Conservation (phyloP, 2,329 filamentous ascomycete species). For the Penicillium rolfsii region DNA sequence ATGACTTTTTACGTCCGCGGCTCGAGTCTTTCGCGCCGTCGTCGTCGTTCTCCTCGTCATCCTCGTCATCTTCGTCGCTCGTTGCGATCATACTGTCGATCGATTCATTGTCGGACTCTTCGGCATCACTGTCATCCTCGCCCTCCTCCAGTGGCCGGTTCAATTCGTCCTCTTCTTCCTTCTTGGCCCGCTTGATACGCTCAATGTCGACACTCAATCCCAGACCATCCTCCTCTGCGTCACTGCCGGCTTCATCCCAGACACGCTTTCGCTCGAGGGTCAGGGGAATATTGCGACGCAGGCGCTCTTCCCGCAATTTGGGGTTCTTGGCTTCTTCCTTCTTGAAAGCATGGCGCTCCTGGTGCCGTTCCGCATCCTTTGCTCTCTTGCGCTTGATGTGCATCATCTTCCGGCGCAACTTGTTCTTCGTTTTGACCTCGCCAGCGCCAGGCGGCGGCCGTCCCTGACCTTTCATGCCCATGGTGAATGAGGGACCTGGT, state of each 20-base stretch:
- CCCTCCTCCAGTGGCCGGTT: constrained; percentile 47
- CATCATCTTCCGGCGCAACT: constrained; percentile 75
- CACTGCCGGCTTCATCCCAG: constrained; percentile 75
- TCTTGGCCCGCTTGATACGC: constrained; percentile 52
- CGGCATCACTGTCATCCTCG: constrained; percentile 48
- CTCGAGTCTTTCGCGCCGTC: constrained; percentile 40
- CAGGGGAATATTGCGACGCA: constrained; percentile 75
- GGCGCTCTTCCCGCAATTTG: constrained; percentile 69
- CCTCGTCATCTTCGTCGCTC: constrained; percentile 56
- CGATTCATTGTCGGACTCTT: constrained; percentile 58
- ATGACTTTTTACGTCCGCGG: constrained; percentile 40
- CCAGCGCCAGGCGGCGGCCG: constrained; percentile 51
- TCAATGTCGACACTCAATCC: constrained; percentile 54
- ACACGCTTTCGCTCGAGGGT: constrained; percentile 87
- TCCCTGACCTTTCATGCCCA: constrained; percentile 54
- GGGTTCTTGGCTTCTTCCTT: constrained; percentile 86
- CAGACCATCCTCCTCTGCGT: constrained; percentile 49
- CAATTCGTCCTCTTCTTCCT: constrained; percentile 50
- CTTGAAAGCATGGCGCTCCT: constrained; percentile 75
- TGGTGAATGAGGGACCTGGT: constrained; percentile 32
- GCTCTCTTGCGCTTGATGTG: constrained; percentile 80
- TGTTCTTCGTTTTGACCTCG: constrained; percentile 69
- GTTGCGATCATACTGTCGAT: constrained; percentile 75
- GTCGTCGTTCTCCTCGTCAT: constrained; percentile 57
- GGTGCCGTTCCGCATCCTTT: constrained; percentile 72